These are phyloP conservation scores for Komagataella mondaviorum DNA, from an alignment of 805 yeast species.

Conservation along the genomic window DNA sequence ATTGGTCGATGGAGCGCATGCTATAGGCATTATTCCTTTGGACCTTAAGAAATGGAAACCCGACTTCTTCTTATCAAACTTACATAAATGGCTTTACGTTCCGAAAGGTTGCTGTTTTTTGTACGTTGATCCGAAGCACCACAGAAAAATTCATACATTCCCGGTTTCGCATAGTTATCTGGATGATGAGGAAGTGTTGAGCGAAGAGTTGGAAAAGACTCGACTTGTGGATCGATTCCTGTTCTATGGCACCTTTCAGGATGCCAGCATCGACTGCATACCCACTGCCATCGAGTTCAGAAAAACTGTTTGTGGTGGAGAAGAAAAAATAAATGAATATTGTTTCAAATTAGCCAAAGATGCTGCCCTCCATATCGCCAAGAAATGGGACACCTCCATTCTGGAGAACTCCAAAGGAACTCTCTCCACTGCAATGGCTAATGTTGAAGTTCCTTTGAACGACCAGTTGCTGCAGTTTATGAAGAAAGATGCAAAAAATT, in stretches of 20 bases:
- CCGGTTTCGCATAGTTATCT: constrained; percentile 42
- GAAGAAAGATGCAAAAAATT: constrained; percentile 2
- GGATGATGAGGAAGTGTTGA: constrained; percentile 16
- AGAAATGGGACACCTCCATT: constrained; percentile 23
- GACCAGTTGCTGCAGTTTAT: neutral
- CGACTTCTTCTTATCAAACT: constrained; percentile 46
- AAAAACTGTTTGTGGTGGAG: constrained; percentile 45
- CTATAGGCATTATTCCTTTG: constrained; percentile 39
- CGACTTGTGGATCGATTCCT: constrained; percentile 31
- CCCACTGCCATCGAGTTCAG: constrained; percentile 41
- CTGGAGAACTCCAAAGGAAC: constrained; percentile 22
- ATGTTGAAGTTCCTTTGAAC: constrained; percentile 23
- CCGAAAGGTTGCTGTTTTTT: constrained; percentile 48
- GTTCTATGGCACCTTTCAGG: constrained; percentile 36
- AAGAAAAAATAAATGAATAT: constrained; percentile 33
- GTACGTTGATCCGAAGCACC: constrained; percentile 41
- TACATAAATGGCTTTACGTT: constrained; percentile 57
- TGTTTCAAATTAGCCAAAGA: constrained; percentile 28
- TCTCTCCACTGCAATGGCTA: constrained; percentile 28
- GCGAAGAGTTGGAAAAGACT: constrained; percentile 10
- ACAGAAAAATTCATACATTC: constrained; percentile 33
- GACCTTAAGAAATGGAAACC: constrained; percentile 30
- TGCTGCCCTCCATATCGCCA: constrained; percentile 26
- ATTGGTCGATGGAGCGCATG: constrained; percentile 64
- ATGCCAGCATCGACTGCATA: constrained; percentile 26